Base-by-base conservation (phyloP, 805 yeast genomes). In the Hanseniaspora guilliermondii region DNA sequence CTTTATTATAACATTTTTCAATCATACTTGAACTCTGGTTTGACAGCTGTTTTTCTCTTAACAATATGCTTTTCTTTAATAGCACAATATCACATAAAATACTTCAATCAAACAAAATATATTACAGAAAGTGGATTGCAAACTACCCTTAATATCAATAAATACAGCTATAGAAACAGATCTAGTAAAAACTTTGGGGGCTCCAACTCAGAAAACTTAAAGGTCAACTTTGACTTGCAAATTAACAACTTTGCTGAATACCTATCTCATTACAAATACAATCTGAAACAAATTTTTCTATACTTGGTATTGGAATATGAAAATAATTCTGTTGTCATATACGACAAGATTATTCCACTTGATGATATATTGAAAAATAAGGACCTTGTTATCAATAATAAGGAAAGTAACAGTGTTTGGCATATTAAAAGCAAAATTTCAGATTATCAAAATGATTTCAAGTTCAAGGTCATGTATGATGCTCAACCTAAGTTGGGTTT, bases 121-220 rank as follows among this genome's bases (percentile, higher is more conserved):
- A 7, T 32, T 2, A 12, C 37, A 2, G 36, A n/a, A 22, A 38
- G 46, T 21, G 47, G 47, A 7, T 14, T 49, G 7, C 32, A 35
- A 17, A 50, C 54, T 6, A 25, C 33, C n/a, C 30, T 50, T n/a
- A 39, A 9, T 17, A 44, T 50, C 25, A 44, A 25, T 17, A 50
- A 42, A 16, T 39, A 39, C 24, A 46, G 30, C 30, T 50, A 50
- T 19, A 50, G 45, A 27, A 36, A 14, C 14, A 50, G 48, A 50
- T 42, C 30, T n/a, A 44, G 54, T 21, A 36, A 25, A n/a, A 42
- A 50, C 27, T 50, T 50, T 50, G 54, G 54, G 3, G 54, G 54
- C 1, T 35, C 46, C n/a, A 36, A 50, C 30, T 42, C 45, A 12
- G 54, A 50, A 36, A 50, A 50, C 32, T 6, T 50, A 4, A 50